Evolutionary conservation across 2,329 filamentous ascomycete species (phyloP).

Genomic region (Colletotrichum tofieldiae): DNA sequence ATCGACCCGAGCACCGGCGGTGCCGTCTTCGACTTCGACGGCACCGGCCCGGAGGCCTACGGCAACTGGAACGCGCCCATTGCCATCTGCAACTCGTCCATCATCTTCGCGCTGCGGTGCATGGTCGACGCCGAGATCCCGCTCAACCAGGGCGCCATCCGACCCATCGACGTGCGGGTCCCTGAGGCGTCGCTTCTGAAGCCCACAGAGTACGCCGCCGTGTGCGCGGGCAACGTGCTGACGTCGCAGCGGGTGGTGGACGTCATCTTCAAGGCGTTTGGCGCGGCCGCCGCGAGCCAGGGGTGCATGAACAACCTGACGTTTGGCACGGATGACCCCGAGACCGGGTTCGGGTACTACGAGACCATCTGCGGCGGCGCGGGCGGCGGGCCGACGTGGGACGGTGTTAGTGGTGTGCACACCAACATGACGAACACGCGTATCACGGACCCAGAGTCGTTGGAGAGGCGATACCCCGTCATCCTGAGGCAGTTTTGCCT

Average conservation of each 20-base stretch:
- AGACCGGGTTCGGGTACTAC: conserved; percentile 84
- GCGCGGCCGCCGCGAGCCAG: conserved; percentile 81
- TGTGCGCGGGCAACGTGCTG: conserved; percentile 52
- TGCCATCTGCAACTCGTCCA: conserved; percentile 53
- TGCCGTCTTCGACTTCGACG: conserved; percentile 73
- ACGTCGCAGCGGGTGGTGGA: conserved; percentile 64
- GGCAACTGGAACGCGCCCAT: conserved; percentile 51
- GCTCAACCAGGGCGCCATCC: conserved; percentile 70
- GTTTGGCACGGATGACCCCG: conserved; percentile 75
- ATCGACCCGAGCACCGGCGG: conserved; percentile 83
- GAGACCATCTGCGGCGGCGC: conserved; percentile 87
- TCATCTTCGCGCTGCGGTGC: conserved; percentile 53
- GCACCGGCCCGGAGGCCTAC: conserved; percentile 50
- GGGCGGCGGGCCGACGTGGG: conserved; percentile 81
- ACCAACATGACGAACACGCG: conserved; percentile 90
- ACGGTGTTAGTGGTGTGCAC: conserved; percentile 82
- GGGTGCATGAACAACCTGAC: conserved; percentile 88
- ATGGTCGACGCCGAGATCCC: conserved; percentile 54
- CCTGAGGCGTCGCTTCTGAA: conserved; percentile 69
- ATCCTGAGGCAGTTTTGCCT: conserved; percentile 80
- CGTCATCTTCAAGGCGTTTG: conserved; percentile 83
- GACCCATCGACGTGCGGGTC: conserved; percentile 82
- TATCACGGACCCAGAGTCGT: conserved; percentile 85
- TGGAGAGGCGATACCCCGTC: conserved; percentile 83
- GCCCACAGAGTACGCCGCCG: conserved; percentile 51